These are phyloP conservation scores for Pistacia vera DNA, from an alignment of 345 rosid species.

Conservation along the genomic window DNA sequence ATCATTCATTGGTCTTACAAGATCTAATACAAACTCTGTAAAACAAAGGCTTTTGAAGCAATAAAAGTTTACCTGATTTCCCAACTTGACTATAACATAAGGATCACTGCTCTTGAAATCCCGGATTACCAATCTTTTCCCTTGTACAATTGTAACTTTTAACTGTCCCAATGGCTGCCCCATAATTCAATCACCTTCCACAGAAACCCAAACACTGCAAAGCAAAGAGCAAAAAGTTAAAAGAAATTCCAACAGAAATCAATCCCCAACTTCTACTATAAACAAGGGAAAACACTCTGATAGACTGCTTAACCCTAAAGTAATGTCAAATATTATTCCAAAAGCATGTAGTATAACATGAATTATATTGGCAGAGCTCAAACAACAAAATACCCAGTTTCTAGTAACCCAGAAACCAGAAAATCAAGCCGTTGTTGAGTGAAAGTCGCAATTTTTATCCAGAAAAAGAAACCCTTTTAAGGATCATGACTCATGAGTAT, in stretches of 20 bases:
- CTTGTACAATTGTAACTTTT: conserved; percentile 75
- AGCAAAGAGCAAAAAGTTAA: background rate
- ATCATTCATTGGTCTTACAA: no score
- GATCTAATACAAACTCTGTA: no score
- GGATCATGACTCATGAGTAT: no score
- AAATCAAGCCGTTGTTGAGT: background rate
- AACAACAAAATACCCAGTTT: background rate
- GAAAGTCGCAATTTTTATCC: background rate
- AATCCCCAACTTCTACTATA: background rate
- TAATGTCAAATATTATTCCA: no score
- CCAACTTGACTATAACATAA: conserved; percentile 86
- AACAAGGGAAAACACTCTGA: background rate
- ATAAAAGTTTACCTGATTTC: conserved; percentile 56
- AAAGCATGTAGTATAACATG: no score
- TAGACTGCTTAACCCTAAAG: no score
- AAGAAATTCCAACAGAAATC: conserved; percentile 2
- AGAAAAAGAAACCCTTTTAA: no score
- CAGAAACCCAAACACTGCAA: conserved; percentile 15
- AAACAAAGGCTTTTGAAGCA: no score
- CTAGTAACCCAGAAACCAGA: background rate
- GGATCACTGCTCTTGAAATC: conserved; percentile 99
- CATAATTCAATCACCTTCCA: conserved; percentile 32
- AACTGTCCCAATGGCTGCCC: conserved; percentile 72
- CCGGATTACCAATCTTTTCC: conserved; percentile 78
- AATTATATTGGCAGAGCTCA: background rate